phyloP scores from a whole-genome alignment of 495 filamentous ascomycete genomes.

The Friedmanniomyces simplex region DNA sequence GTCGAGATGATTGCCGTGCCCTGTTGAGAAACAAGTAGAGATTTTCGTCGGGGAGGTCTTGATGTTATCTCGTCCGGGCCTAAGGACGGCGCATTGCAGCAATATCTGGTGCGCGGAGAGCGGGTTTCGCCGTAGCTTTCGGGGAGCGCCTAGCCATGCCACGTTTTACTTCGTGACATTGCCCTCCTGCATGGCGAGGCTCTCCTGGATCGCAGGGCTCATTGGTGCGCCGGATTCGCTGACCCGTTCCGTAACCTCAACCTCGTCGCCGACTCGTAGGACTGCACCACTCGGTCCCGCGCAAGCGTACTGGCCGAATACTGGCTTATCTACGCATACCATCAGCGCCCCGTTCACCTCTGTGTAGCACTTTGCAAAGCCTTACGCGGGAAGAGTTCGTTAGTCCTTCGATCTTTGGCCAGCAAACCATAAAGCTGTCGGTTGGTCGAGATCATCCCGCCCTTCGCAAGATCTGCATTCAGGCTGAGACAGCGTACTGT shows the following conservation, averaged over 20 bases:
- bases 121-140: too few relatives aligned
- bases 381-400: slow-evolving; percentile 16
- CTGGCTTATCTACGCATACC: slow-evolving; percentile 10
- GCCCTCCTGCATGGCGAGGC: background rate
- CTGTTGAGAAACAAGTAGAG: too few relatives aligned
- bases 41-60: too few relatives aligned
- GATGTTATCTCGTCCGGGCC: too few relatives aligned
- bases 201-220: background rate
- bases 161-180: too few relatives aligned
- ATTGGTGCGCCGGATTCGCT: background rate
- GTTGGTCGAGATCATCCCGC: slow-evolving; percentile 13
- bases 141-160: too few relatives aligned
- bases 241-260: slow-evolving; percentile 15
- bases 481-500: slow-evolving; percentile 18
- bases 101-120: too few relatives aligned
- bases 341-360: background rate
- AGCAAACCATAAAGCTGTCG: slow-evolving; percentile 19
- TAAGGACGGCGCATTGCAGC: too few relatives aligned
- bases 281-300: slow-evolving; percentile 20
- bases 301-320: slow-evolving; percentile 23
- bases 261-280: slow-evolving; percentile 17
- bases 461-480: slow-evolving; percentile 17
- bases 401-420: slow-evolving; percentile 19
- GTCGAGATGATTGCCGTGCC: too few relatives aligned
- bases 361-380: background rate